Evolutionary conservation across 441 rosid species (phyloP), one percentile per base, ranked within the genome.

Genomic region (Flueggea neowawraea): DNA sequence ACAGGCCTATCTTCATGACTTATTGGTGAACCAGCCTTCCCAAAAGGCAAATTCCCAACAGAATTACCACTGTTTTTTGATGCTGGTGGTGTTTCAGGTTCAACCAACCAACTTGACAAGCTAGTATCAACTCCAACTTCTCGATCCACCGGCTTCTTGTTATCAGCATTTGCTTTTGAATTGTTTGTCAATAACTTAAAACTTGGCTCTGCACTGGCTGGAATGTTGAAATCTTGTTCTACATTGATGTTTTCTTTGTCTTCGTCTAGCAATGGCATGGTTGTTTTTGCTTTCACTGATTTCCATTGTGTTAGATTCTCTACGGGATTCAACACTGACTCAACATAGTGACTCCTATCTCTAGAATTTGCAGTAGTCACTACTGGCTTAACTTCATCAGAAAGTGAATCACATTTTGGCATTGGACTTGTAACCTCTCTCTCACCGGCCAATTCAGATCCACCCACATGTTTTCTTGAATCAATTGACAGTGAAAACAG

Each of bases 41-140:
- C 67, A 14, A 52, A 73, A 33, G 31, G 62, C 13, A 62, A 71
- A 74, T 75, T 78, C 63, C 70, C 79, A 16, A 67, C 79, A 44
- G 80, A 80, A 60, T 31, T 39, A 14, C 57, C 16, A 66, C 81
- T 73, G 15, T 73, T 55, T 60, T 70, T 72, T 44, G 74, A 67
- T 28, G 65, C 54, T 2, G 86, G 70, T 17, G 82, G 75, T 28
- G 81, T 66, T 3, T 73, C 77, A 1, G 81, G 60, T 28, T 48
- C 66, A 49, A 68, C 77, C 66, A 81, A 70, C 92, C 92, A 86
- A 64, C 78, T 80, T 1, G 89, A 86, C n/a, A 86, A 82, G 69
- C 87, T 82, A 14, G 83, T 69, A 57, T 84, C 85, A 50, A 82
- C 85, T 6, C 76, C 76, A 47, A 63, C 52, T 52, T 76, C 83